A percentile compares a stretch with the other conserved stretches of the same genome.
These are phyloP conservation scores for Euphorbia pulcherrima DNA, from an alignment of 345 rosid species.

Conservation along the genomic window DNA sequence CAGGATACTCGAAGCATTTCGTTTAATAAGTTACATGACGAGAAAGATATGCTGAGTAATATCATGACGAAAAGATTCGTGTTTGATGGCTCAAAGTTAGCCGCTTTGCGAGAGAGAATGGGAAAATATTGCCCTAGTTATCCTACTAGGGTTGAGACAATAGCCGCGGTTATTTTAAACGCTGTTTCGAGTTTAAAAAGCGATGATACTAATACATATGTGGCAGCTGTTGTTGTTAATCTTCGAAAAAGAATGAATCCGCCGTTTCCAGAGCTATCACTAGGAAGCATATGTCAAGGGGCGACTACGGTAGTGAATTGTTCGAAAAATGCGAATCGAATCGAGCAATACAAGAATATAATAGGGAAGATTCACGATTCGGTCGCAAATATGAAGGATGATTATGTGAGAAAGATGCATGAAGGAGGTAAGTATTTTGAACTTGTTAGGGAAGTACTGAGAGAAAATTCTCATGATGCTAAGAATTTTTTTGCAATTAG, in stretches of 20 bases:
- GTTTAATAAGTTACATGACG: neutral
- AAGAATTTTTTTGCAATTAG: constrained; percentile 5
- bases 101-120: neutral
- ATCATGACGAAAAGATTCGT: constrained; percentile 9
- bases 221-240: constrained; percentile 2
- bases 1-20: constrained; percentile 8
- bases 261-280: constrained; percentile 15
- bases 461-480: neutral
- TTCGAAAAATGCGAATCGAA: neutral
- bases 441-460: neutral
- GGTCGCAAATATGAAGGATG: constrained; percentile 9
- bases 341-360: neutral
- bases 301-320: constrained; percentile 21
- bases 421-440: constrained; percentile 4
- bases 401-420: constrained; percentile 21
- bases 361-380: constrained; percentile 16
- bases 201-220: neutral
- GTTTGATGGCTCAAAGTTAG: neutral
- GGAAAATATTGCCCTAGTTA: neutral
- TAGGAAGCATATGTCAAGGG: constrained; percentile 23
- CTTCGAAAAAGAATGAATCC: constrained; percentile 24
- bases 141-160: constrained; percentile 5
- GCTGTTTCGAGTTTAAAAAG: neutral
- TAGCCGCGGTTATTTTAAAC: constrained; percentile 6
- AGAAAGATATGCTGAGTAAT: neutral